These are phyloP conservation scores for Leccinum boreale DNA, from an alignment of 768 basidiomycete genomes.

Conservation along the genomic window DNA sequence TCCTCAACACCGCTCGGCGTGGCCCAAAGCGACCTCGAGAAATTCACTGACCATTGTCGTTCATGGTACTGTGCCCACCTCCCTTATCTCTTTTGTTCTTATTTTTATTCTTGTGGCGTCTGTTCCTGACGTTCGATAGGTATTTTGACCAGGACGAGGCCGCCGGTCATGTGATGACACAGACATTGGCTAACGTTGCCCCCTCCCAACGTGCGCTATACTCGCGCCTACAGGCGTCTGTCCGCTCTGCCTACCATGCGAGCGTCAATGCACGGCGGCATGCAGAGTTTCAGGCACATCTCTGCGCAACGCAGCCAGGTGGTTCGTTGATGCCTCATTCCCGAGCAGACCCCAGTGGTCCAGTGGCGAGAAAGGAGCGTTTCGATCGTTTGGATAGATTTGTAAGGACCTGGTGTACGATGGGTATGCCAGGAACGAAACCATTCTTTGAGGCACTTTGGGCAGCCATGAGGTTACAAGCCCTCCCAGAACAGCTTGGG, in stretches of 20 bases:
- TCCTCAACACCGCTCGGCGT: slow-evolving; percentile 70
- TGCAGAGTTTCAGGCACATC: slow-evolving; percentile 83
- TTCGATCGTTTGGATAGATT: slow-evolving; percentile 74
- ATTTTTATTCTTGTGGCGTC: not conserved
- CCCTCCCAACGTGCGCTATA: slow-evolving; percentile 85
- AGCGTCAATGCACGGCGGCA: slow-evolving; percentile 72
- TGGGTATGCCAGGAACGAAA: slow-evolving; percentile 84
- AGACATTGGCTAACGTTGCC: slow-evolving; percentile 74
- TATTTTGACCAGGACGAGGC: slow-evolving; percentile 81
- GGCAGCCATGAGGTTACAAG: slow-evolving; percentile 79
- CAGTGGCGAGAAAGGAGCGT: slow-evolving; percentile 72
- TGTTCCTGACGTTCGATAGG: slow-evolving; percentile 41
- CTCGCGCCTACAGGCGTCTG: slow-evolving; percentile 81
- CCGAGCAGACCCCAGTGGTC: slow-evolving; percentile 60
- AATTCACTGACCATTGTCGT: slow-evolving; percentile 73
- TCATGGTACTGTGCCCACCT: slow-evolving; percentile 54
- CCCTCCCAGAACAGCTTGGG: slow-evolving; percentile 74
- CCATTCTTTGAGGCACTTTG: slow-evolving; percentile 71
- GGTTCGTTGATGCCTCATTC: slow-evolving; percentile 75
- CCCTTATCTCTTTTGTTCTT: not conserved
- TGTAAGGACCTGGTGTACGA: slow-evolving; percentile 77
- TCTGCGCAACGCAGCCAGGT: slow-evolving; percentile 75
- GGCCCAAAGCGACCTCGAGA: slow-evolving; percentile 66
- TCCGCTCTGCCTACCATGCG: slow-evolving; percentile 81
- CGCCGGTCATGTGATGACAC: slow-evolving; percentile 76